Conservation (phyloP, 2,329 filamentous ascomycete species). For the Penicillium sp. region DNA sequence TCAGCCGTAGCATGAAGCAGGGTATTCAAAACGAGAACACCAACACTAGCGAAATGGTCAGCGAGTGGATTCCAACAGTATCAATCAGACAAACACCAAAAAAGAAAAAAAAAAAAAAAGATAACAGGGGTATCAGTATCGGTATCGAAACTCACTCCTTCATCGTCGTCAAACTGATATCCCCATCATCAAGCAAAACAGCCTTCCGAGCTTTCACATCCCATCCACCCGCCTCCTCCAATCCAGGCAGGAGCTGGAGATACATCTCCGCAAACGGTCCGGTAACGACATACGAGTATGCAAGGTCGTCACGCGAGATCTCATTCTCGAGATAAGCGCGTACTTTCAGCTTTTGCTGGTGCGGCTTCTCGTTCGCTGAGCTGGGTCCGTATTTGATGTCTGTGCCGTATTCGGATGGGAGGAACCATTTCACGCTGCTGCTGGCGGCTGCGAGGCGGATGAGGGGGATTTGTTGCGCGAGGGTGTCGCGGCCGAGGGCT, state of each 20-base stretch:
- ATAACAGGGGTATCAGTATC: no score
- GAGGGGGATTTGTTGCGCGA: conserved; percentile 60
- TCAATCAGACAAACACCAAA: not conserved
- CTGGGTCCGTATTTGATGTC: conserved; percentile 59
- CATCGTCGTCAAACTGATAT: conserved; percentile 67
- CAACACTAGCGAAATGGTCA: conserved; percentile 50
- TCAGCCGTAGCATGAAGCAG: conserved; percentile 52
- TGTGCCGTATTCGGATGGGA: conserved; percentile 65
- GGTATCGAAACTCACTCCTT: conserved; percentile 62
- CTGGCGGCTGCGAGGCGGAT: conserved; percentile 57
- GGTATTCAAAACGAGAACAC: conserved; percentile 61
- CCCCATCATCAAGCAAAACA: conserved; percentile 56
- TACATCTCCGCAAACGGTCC: conserved; percentile 66
- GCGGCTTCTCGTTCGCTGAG: conserved; percentile 60
- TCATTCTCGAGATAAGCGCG: conserved; percentile 55
- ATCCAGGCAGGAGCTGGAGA: conserved; percentile 43
- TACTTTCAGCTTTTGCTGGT: conserved; percentile 68
- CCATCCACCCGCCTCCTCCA: conserved; percentile 53
- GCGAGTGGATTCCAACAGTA: not conserved
- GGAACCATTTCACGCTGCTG: conserved; percentile 57
- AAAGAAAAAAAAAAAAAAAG: no score
- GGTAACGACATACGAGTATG: conserved; percentile 66
- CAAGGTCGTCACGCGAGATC: conserved; percentile 49
- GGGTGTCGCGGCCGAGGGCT: conserved; percentile 60
- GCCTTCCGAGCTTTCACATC: conserved; percentile 57